These are phyloP conservation scores for Euphorbia peplus DNA, from an alignment of 345 rosid species.

Conservation along the genomic window DNA sequence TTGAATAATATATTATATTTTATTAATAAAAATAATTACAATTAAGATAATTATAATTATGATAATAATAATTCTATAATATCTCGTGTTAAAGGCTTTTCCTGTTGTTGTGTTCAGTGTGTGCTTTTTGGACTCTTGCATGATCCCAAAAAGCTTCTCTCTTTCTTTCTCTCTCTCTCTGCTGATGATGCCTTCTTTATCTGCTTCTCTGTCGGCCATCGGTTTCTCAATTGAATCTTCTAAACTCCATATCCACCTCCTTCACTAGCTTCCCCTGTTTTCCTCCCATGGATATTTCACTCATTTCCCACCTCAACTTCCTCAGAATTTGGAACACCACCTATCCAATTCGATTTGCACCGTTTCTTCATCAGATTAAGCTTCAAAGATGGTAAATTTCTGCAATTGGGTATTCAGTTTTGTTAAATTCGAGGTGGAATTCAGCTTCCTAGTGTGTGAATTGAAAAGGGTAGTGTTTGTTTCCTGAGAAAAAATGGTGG, in stretches of 20 bases:
- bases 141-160: constrained; percentile 36
- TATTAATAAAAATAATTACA: too few species aligned
- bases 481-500: constrained; percentile 6
- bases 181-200: constrained; percentile 23
- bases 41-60: too few species aligned
- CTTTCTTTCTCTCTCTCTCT: constrained; percentile 20
- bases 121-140: constrained; percentile 44
- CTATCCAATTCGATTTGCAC: too few species aligned
- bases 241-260: constrained; percentile 12
- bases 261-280: constrained; percentile 16
- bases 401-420: too few species aligned
- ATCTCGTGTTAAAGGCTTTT: constrained; percentile 6
- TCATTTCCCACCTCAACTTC: not conserved
- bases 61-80: too few species aligned
- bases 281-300: too few species aligned
- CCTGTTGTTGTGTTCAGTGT: constrained; percentile 26
- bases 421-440: not conserved
- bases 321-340: not conserved
- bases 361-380: too few species aligned
- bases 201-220: constrained; percentile 50
- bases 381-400: too few species aligned
- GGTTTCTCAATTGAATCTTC: constrained; percentile 44
- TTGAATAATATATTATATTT: too few species aligned
- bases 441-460: not conserved
- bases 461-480: constrained; percentile 6